A percentile compares a stretch with the other conserved stretches of the same genome.
These are phyloP conservation scores for Calonectria hongkongensis DNA, from an alignment of 2,329 filamentous ascomycete genomes.

Conservation along the genomic window DNA sequence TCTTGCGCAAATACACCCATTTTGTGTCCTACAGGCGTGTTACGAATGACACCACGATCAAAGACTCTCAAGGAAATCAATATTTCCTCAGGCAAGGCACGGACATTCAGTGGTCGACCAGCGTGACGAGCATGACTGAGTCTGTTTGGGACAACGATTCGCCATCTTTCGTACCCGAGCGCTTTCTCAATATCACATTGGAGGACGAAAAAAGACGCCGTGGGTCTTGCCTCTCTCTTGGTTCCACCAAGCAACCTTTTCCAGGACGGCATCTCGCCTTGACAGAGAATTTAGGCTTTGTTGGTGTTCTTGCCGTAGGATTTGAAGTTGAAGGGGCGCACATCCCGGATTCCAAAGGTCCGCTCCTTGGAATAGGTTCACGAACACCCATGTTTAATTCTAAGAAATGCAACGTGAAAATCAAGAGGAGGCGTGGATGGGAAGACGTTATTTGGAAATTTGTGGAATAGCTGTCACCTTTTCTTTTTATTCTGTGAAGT, in stretches of 20 bases:
- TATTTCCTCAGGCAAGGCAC: slow-evolving; percentile 38
- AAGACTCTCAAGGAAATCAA: slow-evolving; percentile 28
- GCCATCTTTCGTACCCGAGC: slow-evolving; percentile 37
- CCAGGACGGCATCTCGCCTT: slow-evolving; percentile 58
- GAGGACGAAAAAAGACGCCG: slow-evolving; percentile 50
- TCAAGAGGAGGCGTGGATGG: slow-evolving; percentile 1
- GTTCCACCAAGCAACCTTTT: slow-evolving; percentile 58
- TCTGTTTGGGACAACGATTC: slow-evolving; percentile 33
- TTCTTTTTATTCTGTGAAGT: background rate
- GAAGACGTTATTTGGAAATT: slow-evolving; percentile 2
- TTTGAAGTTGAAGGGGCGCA: slow-evolving; percentile 43
- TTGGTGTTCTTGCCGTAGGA: slow-evolving; percentile 33
- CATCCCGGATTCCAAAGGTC: slow-evolving; percentile 38
- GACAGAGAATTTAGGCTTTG: slow-evolving; percentile 48
- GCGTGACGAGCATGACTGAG: slow-evolving; percentile 23
- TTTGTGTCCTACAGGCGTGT: slow-evolving; percentile 27
- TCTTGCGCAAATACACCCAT: slow-evolving; percentile 25
- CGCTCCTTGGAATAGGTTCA: slow-evolving; percentile 26
- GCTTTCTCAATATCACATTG: slow-evolving; percentile 44
- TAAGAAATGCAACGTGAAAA: background rate
- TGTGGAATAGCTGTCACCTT: background rate
- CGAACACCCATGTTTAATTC: slow-evolving; percentile 32
- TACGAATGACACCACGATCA: slow-evolving; percentile 27
- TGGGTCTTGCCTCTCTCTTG: slow-evolving; percentile 57
- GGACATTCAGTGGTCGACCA: slow-evolving; percentile 32